Base-by-base conservation (phyloP, 805 yeast species). In the Candida pseudofarinosa region DNA sequence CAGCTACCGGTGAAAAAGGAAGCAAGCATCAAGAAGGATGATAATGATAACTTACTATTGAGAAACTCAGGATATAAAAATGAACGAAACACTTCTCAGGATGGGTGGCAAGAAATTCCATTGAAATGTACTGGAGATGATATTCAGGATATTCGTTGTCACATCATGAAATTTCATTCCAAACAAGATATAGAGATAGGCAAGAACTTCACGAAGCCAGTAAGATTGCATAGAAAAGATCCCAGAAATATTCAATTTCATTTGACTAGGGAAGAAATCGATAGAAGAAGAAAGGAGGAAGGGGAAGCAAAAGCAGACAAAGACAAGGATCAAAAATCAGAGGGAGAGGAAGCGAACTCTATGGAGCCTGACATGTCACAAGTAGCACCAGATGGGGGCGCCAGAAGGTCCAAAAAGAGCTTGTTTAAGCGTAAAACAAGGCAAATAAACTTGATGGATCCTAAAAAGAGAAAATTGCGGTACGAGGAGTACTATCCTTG, bases 401-500 rank as follows among this genome's bases (percentile, higher is more conserved):
- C 93, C 2, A 73, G 93, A 48, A 80, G 76, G 53, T 73, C 75
- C 35, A 77, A 79, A 45, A 77, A 75, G 47, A 76, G 74, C 45
- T 60, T 78, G 45, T 67, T 82, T 56, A 85, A 83, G 59, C 78
- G 86, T 50, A 89, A 89, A 60, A 89, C 97, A 1, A 78, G 90
- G 54, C 96, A 90, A 62, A 79, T 88, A 15, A 81, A 77, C 52
- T 77, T 83, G 19, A 80, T 88, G 59, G 88, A 88, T 56, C 98
- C 90, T 53, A 79, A 79, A 6, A 90, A 88, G 47, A 77, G 91
- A 48, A 84, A 81, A 57, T 70, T 93, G 48, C 75, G 98, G 58
- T 93, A 91, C 59, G 99, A 93, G 66, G 99, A 93, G 65, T 88
- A 84, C 61, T 91, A 87, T 55, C 99, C 99, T 0, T 93, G 99